Conservation (phyloP, 1,284 basidiomycete species). For the Singerocomus inundabilis region DNA sequence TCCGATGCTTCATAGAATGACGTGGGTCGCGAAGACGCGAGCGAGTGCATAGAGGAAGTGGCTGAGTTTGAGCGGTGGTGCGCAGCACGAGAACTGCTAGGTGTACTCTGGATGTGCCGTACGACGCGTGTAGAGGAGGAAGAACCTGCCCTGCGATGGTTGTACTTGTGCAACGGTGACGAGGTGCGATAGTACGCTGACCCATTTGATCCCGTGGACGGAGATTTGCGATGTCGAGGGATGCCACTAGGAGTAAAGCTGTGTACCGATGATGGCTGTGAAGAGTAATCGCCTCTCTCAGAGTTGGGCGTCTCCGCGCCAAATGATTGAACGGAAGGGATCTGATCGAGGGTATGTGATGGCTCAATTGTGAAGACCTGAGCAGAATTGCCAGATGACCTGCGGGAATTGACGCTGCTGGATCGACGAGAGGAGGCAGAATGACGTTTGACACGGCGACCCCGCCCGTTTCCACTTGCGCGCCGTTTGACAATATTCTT, state of each 20-base stretch:
- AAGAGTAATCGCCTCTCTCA: slow-evolving; percentile 69
- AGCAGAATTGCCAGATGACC: slow-evolving; percentile 67
- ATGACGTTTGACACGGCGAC: slow-evolving; percentile 56
- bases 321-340: slow-evolving; percentile 60
- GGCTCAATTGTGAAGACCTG: slow-evolving; percentile 61
- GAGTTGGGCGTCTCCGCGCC: slow-evolving; percentile 77
- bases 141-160: slow-evolving; percentile 67
- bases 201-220: slow-evolving; percentile 71
- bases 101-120: slow-evolving; percentile 51
- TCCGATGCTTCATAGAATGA: slow-evolving; percentile 76
- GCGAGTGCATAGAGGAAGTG: slow-evolving; percentile 70
- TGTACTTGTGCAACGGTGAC: slow-evolving; percentile 65
- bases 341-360: slow-evolving; percentile 45
- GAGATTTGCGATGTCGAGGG: slow-evolving; percentile 65
- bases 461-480: slow-evolving; percentile 43
- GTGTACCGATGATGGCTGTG: slow-evolving; percentile 70
- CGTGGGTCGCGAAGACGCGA: slow-evolving; percentile 67
- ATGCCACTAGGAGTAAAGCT: slow-evolving; percentile 56
- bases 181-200: slow-evolving; percentile 60
- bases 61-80: slow-evolving; percentile 72
- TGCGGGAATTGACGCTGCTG: slow-evolving; percentile 77
- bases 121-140: slow-evolving; percentile 78
- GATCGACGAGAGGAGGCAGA: slow-evolving; percentile 74
- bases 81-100: slow-evolving; percentile 34
- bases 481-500: slow-evolving; percentile 47